Percentiles rank a stretch among this genome's conserved stretches.
These are phyloP conservation scores for Dipteronia dyeriana DNA, from an alignment of 345 rosid genomes.

Conservation along the genomic window DNA sequence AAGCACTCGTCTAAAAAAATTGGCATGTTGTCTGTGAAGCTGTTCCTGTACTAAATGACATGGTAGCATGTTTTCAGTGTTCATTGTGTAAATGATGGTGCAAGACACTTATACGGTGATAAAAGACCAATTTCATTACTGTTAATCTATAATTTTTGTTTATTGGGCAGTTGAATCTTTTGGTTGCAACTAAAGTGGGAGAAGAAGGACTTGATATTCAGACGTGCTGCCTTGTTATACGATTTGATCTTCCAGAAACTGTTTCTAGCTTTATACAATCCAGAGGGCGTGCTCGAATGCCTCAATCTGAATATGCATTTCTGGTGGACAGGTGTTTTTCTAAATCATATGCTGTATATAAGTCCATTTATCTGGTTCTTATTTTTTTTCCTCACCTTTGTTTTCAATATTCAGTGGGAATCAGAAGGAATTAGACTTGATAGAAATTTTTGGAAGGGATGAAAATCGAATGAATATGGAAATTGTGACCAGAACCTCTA, in stretches of 20 bases:
- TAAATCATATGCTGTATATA: constrained; percentile 14
- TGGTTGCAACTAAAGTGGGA: constrained; percentile 95
- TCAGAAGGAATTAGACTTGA: constrained; percentile 70
- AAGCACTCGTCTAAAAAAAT: too few species aligned
- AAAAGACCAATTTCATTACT: too few species aligned
- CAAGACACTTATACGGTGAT: too few species aligned
- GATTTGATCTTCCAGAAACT: constrained; percentile 96
- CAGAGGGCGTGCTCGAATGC: constrained; percentile 97
- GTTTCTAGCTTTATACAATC: constrained; percentile 97
- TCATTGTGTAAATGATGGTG: too few species aligned
- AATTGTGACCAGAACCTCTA: constrained; percentile 66
- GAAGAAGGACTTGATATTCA: constrained; percentile 99
- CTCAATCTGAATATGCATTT: constrained; percentile 92
- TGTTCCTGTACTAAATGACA: too few species aligned
- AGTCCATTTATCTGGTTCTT: constrained; percentile 17
- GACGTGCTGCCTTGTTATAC: constrained; percentile 94
- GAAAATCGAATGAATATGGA: constrained; percentile 74
- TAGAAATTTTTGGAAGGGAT: constrained; percentile 53
- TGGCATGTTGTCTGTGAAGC: too few species aligned
- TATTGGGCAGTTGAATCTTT: constrained; percentile 76
- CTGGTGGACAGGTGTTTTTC: constrained; percentile 75
- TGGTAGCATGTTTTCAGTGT: too few species aligned
- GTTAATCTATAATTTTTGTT: constrained; percentile 15
- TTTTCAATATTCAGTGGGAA: constrained; percentile 57
- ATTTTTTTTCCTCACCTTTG: constrained; percentile 6